Conservation (phyloP, 1,284 basidiomycete genomes). For the Earliella scabrosa region DNA sequence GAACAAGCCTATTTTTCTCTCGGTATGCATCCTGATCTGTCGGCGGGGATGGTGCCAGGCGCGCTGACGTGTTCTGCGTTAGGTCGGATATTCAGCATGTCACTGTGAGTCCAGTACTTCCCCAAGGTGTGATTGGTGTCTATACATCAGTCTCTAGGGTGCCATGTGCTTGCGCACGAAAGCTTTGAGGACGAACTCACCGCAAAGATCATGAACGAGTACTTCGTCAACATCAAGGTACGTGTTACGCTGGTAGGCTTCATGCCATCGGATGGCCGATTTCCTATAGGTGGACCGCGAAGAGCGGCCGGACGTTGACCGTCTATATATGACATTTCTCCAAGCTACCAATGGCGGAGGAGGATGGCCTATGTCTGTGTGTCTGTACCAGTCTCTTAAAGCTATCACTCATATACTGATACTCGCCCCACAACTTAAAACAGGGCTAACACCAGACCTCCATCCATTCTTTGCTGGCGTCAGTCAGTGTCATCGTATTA, state of each 20-base stretch:
- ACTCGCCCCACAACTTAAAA: not conserved
- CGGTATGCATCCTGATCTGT: slow-evolving; percentile 24
- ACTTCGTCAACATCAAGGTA: slow-evolving; percentile 48
- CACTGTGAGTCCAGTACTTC: slow-evolving; percentile 27
- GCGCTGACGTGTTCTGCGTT: not conserved
- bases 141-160: slow-evolving; percentile 25
- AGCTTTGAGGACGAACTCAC: slow-evolving; percentile 46
- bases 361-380: slow-evolving; percentile 50
- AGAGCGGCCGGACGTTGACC: slow-evolving; percentile 49
- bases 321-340: slow-evolving; percentile 50
- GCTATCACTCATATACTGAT: not conserved
- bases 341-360: slow-evolving; percentile 47
- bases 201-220: slow-evolving; percentile 47
- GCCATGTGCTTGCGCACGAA: slow-evolving; percentile 41
- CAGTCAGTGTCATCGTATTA: not conserved
- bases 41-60: not conserved
- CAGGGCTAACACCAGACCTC: slow-evolving; percentile 44
- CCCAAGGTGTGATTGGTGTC: not conserved
- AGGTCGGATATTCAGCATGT: slow-evolving; percentile 46
- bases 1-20: slow-evolving; percentile 48
- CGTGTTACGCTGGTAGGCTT: not conserved
- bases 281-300: slow-evolving; percentile 43
- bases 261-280: not conserved
- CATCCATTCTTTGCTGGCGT: slow-evolving; percentile 48
- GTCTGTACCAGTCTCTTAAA: slow-evolving; percentile 15